Conservation (phyloP, 2,329 filamentous ascomycete species). For the Pleomassaria siparia region DNA sequence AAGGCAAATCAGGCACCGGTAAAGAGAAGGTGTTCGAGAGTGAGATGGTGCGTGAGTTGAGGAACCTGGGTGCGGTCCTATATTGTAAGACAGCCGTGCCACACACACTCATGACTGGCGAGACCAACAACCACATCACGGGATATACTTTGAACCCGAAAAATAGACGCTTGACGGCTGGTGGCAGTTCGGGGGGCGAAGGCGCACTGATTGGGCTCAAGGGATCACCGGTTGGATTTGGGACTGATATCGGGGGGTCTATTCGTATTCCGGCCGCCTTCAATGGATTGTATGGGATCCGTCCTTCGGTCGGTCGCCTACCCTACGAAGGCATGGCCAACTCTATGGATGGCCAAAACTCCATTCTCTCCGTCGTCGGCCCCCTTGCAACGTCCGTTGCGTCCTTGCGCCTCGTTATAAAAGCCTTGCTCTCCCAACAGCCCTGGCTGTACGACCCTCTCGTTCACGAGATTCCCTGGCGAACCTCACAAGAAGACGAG, state of each 20-base stretch:
- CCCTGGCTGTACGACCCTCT: slow-evolving; percentile 70
- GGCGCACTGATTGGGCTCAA: slow-evolving; percentile 59
- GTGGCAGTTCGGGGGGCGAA: slow-evolving; percentile 63
- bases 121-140: slow-evolving; percentile 64
- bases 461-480: slow-evolving; percentile 67
- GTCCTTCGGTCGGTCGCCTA: slow-evolving; percentile 56
- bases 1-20: slow-evolving; percentile 56
- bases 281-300: slow-evolving; percentile 59
- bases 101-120: slow-evolving; percentile 59
- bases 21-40: slow-evolving; percentile 59
- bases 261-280: slow-evolving; percentile 60
- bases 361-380: slow-evolving; percentile 63
- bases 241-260: slow-evolving; percentile 60
- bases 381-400: slow-evolving; percentile 60
- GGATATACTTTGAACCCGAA: slow-evolving; percentile 60
- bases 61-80: slow-evolving; percentile 56
- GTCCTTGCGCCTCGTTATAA: slow-evolving; percentile 58
- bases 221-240: slow-evolving; percentile 58
- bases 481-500: slow-evolving; percentile 44
- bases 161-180: slow-evolving; percentile 55
- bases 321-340: slow-evolving; percentile 55
- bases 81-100: slow-evolving; percentile 63
- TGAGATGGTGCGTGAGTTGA: slow-evolving; percentile 59
- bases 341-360: slow-evolving; percentile 65
- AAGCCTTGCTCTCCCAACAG: slow-evolving; percentile 57